Base-by-base conservation (phyloP, 192 early-diverging fungal species). In the Podila horticola region DNA sequence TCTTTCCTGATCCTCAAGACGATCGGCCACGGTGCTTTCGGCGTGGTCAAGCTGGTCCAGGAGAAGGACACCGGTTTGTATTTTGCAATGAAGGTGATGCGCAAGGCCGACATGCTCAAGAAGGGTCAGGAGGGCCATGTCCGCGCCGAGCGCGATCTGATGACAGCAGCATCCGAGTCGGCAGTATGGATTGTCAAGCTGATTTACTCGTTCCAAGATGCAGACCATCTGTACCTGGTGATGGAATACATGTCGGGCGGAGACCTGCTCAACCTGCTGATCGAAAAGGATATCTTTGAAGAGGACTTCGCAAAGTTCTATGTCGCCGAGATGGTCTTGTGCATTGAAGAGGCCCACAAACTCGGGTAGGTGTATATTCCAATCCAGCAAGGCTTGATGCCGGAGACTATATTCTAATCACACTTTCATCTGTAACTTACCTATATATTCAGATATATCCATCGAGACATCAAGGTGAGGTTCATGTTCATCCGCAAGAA, bases 171-270 rank as follows among this genome's bases (percentile, higher is more conserved):
- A 0, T 74, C 81, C 2, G 81, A 89, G 66, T 89, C 72, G 6
- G 75, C 87, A n/a, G 82, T 84, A 22, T 97, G 95, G 95, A 93
- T 97, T 31, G 95, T 97, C 31, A 94, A 94, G 81, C 85, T 97
- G 41, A 89, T 96, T 31, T 97, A 97, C 69, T 92, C 95, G 6
- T 97, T 97, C 74, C 97, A 99, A 83, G 97, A 97, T 84, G 84
- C 89, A 26, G 85, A 92, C 30, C 90, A 94, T 81, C 88, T 99
- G 38, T 99, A 99, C 82, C 72, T 99, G 36, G 94, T 98, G 30
- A 98, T 99, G 97, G 97, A 98, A 82, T 99, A 96, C 87, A 88
- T 94, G 55, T 92, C 95, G 6, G 98, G 98, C 58, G 98, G 98
- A 33, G 97, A 99, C 72, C 83, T 99, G 75, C 92, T 97, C 82